Percentiles rank a stretch among this genome's conserved stretches.
phyloP scores from a whole-genome alignment of 495 filamentous ascomycete species.

The Hypoxylon fuscum region DNA sequence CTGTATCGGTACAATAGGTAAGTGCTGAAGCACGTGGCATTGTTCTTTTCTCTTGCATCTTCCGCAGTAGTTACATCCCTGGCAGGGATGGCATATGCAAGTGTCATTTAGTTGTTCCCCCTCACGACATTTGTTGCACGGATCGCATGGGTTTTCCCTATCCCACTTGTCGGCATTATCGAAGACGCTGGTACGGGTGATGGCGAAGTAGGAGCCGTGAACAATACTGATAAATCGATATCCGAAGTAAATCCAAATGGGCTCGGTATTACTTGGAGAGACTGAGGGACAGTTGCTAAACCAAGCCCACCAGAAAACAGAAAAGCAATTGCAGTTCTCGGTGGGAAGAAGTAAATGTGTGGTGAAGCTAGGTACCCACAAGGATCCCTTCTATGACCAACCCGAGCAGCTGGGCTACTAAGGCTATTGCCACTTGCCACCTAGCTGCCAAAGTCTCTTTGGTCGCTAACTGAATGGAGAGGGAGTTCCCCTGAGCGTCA shows the following conservation, averaged over 20 bases:
- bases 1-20: conserved; percentile 7
- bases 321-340: conserved; percentile 32
- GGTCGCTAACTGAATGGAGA: conserved; percentile 33
- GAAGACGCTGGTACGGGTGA: conserved; percentile 14
- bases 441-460: conserved; percentile 38
- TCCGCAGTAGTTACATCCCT: conserved; percentile 17
- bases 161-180: conserved; percentile 22
- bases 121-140: conserved; percentile 1
- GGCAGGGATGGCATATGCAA: conserved; percentile 19
- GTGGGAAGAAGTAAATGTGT: conserved; percentile 11
- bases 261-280: conserved; percentile 13
- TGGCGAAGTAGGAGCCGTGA: conserved; percentile 31
- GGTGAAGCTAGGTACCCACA: conserved; percentile 24
- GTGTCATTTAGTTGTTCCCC: not conserved
- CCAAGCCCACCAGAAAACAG: conserved; percentile 42
- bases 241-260: conserved; percentile 37
- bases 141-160: conserved; percentile 20
- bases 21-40: not conserved
- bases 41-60: conserved; percentile 12
- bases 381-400: conserved; percentile 33
- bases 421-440: conserved; percentile 33
- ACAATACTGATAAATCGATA: conserved; percentile 31
- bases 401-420: conserved; percentile 29
- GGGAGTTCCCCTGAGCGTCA: conserved; percentile 34
- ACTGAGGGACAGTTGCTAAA: conserved; percentile 27